Base-by-base conservation (phyloP, 169 alveolate genomes). In the Amoebophrya sp. region DNA sequence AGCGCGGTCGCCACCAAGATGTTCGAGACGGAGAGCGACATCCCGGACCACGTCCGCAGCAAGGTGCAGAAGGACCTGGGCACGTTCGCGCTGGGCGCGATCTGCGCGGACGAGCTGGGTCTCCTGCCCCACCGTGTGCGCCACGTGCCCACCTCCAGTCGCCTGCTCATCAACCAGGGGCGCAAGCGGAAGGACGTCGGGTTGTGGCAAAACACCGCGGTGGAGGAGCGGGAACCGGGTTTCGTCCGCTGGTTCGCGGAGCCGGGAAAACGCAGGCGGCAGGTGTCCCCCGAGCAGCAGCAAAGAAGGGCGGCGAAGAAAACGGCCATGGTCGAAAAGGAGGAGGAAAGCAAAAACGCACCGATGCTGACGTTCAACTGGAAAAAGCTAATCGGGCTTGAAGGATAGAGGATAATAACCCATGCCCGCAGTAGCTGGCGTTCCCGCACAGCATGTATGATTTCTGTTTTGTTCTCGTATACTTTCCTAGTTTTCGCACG, bases 61-160 rank as follows among this genome's bases (percentile, higher is more conserved):
- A 7, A 3, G 83, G 35, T 66, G 38, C 32, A 66, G 35, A 66
- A 66, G 35, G 83, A 66, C 83, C 35, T 66, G 83, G 83, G 83
- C 7, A 0, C 83, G 38, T 66, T 66, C 18, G 38, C 32, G 83
- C 39, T 66, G 38, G 83, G 38, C 35, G 83, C 83, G 38, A 7
- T 66, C 2, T 66, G 83, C 83, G 83, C 83, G 7, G 83, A 66
- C 83, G 83, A 66, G 83, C 35, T 66, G 35, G 83, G 83, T 7
- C 83, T 66, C 83, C 35, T 66, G 12, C 83, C 83, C 32, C 83
- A 66, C 35, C 83, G 83, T 1, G 83, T 66, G 35, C 1, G 18
- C 32, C 32, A 66, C 83, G 32, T 25, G 38, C 83, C 83, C 35
- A 66, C 83, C 35, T 0, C 83, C 29, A 7, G 32, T 2, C 29